These are phyloP conservation scores for Lactifluus subvellereus DNA, from an alignment of 768 basidiomycete species.

Conservation along the genomic window DNA sequence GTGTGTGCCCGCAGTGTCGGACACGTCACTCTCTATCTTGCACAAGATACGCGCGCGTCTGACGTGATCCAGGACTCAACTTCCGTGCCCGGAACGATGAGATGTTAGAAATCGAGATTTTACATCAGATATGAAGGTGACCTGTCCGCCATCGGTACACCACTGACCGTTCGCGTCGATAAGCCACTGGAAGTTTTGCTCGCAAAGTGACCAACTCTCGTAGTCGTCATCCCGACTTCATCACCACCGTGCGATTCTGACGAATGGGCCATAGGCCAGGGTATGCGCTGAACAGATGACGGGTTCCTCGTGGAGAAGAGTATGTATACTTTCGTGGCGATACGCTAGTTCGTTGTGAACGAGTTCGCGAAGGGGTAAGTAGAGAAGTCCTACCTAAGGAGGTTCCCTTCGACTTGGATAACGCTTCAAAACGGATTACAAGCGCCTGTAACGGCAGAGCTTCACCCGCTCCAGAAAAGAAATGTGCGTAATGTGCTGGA, in stretches of 20 bases:
- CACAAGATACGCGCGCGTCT: conserved; percentile 77
- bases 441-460: conserved; percentile 63
- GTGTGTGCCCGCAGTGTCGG: conserved; percentile 21
- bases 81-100: conserved; percentile 49
- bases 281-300: conserved; percentile 74
- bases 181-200: conserved; percentile 67
- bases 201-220: conserved; percentile 66
- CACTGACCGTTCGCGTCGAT: conserved; percentile 62
- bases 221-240: conserved; percentile 39
- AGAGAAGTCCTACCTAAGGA: conserved; percentile 51
- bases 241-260: conserved; percentile 34
- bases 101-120: conserved; percentile 61
- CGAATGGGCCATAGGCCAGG: conserved; percentile 62
- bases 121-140: not conserved
- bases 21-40: conserved; percentile 40
- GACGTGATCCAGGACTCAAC: conserved; percentile 83
- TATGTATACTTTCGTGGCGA: conserved; percentile 68
- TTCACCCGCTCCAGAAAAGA: conserved; percentile 76
- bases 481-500: conserved; percentile 58
- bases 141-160: not conserved
- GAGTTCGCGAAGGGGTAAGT: conserved; percentile 14
- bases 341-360: conserved; percentile 41
- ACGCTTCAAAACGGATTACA: conserved; percentile 70
- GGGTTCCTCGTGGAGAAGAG: conserved; percentile 71
- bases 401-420: conserved; percentile 65